phyloP scores from a whole-genome alignment of 345 rosid species.

The Populus tremula region DNA sequence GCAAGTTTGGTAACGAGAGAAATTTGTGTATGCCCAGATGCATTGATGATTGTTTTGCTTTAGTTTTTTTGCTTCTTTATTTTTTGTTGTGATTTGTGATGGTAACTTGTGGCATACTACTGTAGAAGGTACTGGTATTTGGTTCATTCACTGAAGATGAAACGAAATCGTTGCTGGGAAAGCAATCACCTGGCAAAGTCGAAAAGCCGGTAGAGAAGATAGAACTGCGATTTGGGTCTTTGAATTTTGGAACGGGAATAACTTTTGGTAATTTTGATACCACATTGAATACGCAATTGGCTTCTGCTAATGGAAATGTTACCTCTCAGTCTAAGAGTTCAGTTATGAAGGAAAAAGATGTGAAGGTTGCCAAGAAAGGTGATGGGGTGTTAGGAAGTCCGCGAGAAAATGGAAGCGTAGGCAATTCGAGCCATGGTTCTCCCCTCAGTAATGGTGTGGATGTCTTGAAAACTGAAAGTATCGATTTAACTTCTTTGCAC shows the following conservation, averaged over 20 bases:
- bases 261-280: slow-evolving; percentile 40
- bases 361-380: slow-evolving; percentile 19
- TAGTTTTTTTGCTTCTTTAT: not conserved
- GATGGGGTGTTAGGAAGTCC: slow-evolving; percentile 23
- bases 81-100: no score
- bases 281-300: slow-evolving; percentile 24
- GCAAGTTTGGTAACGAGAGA: not conserved
- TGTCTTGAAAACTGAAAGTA: slow-evolving; percentile 28
- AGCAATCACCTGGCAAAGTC: slow-evolving; percentile 38
- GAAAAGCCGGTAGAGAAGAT: slow-evolving; percentile 42
- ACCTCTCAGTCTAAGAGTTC: slow-evolving; percentile 34
- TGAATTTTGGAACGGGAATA: slow-evolving; percentile 32
- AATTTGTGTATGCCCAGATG: not conserved
- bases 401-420: slow-evolving; percentile 45
- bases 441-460: slow-evolving; percentile 46
- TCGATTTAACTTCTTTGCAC: slow-evolving; percentile 28
- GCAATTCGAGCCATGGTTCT: slow-evolving; percentile 20
- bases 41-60: slow-evolving; percentile 1
- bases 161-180: slow-evolving; percentile 53
- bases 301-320: slow-evolving; percentile 33
- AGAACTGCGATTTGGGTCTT: slow-evolving; percentile 55
- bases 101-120: not conserved
- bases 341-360: slow-evolving; percentile 29
- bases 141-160: slow-evolving; percentile 95
- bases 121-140: slow-evolving; percentile 57